Evolutionary conservation across 2,329 filamentous ascomycete genomes (phyloP), one percentile per base, ranked within the genome.

Genomic region (Aciculosporium take): DNA sequence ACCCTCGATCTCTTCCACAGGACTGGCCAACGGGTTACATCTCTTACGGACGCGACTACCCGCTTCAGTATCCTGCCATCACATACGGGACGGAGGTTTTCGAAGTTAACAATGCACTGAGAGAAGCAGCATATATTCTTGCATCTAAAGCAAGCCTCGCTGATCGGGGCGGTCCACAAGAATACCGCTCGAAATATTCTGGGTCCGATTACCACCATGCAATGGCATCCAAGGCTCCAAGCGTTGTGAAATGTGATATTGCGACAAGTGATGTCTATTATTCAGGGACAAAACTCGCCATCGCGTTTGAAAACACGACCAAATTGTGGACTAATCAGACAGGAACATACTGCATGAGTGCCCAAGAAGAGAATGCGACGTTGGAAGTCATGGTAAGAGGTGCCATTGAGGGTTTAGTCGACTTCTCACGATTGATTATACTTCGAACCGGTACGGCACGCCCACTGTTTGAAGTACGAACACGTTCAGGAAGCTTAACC

Each of bases 231-330:
- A 44, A 57, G 15, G 50, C 59, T 0, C 81, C 81, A 0, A 61
- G 63, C 3, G 66, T 85, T 1, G 60, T 79, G 29, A 72, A 69
- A 46, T 84, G 81, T 51, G 81, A 85, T 51, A 68, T 71, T 5
- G 76, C 76, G 0, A 84, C 81, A 1, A 79, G 74, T 32, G 81
- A 86, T 52, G 79, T 83, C 13, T 86, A 84, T 61, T 86, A 71
- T 59, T 74, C 71, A 2, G 81, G 81, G 7, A 63, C 57, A 0
- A 54, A 75, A 17, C 68, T 85, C 3, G 67, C 72, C 8, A 67
- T 74, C 35, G 71, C 74, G 0, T 84, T 85, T 53, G 76, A 75
- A 49, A 76, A 79, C 47, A 79, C 72, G 17, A 79, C 76, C 3
- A 59, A 49, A 0, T 51, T 81, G 0, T 73, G 77, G 61, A 85